Percentiles rank a stretch among this genome's conserved stretches.
Evolutionary conservation across 164 flowering plant species (phyloP).

Genomic region (Vitis cinerea): DNA sequence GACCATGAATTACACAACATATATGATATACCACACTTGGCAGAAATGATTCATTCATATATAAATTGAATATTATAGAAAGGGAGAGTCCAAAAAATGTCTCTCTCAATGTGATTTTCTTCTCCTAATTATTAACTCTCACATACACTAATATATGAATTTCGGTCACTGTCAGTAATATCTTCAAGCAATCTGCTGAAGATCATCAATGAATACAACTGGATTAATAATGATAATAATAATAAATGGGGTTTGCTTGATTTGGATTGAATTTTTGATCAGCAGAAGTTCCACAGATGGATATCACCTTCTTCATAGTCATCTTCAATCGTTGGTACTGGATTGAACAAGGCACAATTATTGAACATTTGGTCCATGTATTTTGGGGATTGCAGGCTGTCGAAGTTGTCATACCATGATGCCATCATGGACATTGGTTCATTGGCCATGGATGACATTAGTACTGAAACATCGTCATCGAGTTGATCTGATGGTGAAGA

Average conservation of each 20-base stretch:
- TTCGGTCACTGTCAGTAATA: conserved; percentile 37
- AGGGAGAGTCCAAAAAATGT: conserved; percentile 29
- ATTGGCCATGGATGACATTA: conserved; percentile 6
- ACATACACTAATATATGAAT: not conserved
- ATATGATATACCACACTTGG: conserved; percentile 7
- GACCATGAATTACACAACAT: not conserved
- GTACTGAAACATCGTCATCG: conserved; percentile 27
- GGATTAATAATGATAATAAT: conserved; percentile 10
- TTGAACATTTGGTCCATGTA: conserved; percentile 32
- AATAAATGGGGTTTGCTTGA: not conserved
- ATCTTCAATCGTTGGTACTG: conserved; percentile 25
- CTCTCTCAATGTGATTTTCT: conserved; percentile 15
- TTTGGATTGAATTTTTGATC: conserved; percentile 5
- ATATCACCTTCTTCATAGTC: conserved; percentile 41
- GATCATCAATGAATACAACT: conserved; percentile 26
- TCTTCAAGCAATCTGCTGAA: conserved; percentile 25
- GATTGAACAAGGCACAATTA: conserved; percentile 29
- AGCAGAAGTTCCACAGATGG: conserved; percentile 57
- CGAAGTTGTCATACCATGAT: conserved; percentile 32
- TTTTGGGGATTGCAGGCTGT: conserved; percentile 31
- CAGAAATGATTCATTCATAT: not conserved
- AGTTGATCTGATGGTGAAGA: conserved; percentile 32
- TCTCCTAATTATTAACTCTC: not conserved
- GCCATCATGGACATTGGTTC: conserved; percentile 13
- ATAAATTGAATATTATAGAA: conserved; percentile 2